phyloP scores from a whole-genome alignment of 345 rosid species.

The Ceriops decandra region DNA sequence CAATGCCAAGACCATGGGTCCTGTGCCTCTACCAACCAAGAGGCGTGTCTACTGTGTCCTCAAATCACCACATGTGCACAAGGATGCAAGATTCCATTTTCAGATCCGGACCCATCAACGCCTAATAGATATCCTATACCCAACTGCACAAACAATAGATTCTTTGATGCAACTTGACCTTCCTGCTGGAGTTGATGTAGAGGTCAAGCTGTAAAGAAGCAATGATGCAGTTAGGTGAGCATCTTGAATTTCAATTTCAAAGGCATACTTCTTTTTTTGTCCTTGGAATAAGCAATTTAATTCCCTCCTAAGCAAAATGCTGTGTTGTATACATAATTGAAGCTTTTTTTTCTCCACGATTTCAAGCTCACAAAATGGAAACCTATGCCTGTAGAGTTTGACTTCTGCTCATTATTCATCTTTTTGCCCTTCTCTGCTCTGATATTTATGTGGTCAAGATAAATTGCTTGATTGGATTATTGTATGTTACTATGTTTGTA shows the following conservation, averaged over 20 bases:
- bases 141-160: conserved; percentile 95
- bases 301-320: background rate
- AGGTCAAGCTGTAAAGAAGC: conserved; percentile 78
- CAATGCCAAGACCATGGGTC: conserved; percentile 92
- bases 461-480: background rate
- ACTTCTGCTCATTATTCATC: background rate
- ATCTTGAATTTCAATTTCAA: background rate
- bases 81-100: conserved; percentile 96
- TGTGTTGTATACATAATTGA: background rate
- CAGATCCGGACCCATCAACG: conserved; percentile 95
- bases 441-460: background rate
- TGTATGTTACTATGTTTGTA: background rate
- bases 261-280: background rate
- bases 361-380: background rate
- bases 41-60: conserved; percentile 87
- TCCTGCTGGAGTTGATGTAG: conserved; percentile 95
- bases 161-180: conserved; percentile 98
- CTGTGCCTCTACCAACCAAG: conserved; percentile 94
- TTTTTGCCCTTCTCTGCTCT: background rate
- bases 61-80: conserved; percentile 97
- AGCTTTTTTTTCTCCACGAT: background rate
- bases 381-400: background rate
- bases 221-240: conserved; percentile 18
- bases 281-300: background rate
- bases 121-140: conserved; percentile 85